Base-by-base conservation (phyloP, 495 filamentous ascomycete genomes). In the Aspergillus nanangensis region DNA sequence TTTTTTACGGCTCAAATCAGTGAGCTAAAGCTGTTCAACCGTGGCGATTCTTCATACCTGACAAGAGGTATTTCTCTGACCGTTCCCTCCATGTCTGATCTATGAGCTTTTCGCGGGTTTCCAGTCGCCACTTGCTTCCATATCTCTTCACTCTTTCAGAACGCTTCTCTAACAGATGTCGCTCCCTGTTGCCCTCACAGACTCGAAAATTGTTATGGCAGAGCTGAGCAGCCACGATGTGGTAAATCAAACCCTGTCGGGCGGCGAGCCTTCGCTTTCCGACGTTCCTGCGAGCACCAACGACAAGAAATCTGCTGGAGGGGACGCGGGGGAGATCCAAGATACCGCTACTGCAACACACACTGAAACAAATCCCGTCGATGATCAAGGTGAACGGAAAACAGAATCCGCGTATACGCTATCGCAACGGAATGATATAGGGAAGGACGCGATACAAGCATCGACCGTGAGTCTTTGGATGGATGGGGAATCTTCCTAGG, bases 181-280 rank as follows among this genome's bases (percentile, higher is more conserved):
- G 58, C 60, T 53, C 56, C 51, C 39, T 39, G 44, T 50, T 42
- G 51, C 38, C 41, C 46, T 25, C 48, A 56, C 70, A 86, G 82
- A 71, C 63, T 68, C 78, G 66, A 71, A 73, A 65, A 75, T 83
- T 86, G 83, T 85, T 85, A 87, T 87, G 83, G 83, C 83, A 86
- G 82, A 86, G 81, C 79, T 81, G 78, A 78, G 65, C 64, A 71
- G 65, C 75, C 80, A 82, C 72, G 78, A 87, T 87, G 83, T 86
- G 83, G 82, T 86, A 84, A 78, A 83, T 74, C 71, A 82, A 79
- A 76, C 76, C 72, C 73, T 72, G 83, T 86, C 82, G 83, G 78
- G 81, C 76, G 79, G 82, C 80, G 80, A 79, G 62, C 60, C 66
- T 68, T 81, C 80, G 80, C 77, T 77, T 72, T 80, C 81, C 79